Evolutionary conservation across 345 rosid species (phyloP), one percentile per base, ranked within the genome.

Genomic region (Firmiana major): DNA sequence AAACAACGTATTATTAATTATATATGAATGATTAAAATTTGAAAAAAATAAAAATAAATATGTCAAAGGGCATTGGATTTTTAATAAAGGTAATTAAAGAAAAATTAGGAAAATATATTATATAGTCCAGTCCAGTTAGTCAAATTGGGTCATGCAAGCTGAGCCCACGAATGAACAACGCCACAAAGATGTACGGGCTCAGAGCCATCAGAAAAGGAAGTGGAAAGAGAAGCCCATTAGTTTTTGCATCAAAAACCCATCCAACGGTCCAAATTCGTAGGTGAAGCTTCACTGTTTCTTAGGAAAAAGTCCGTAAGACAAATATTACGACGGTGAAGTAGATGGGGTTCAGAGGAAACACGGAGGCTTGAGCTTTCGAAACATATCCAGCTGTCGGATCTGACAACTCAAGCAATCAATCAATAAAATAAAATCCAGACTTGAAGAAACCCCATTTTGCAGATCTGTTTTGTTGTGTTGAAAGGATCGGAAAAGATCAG

Each of bases 341-440:
- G 53, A 45, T 12, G 12, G 53, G 24, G 55, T 45, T 24, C 40
- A 26, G 22, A 7, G 22, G 34, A 22, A 66, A 22, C 2, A 48
- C 38, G 1, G 15, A 9, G 13, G 59, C 43, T 46, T 48, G 53
- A 16, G 73, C 28, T 48, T 24, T 51, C 17, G 19, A 3, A 22
- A 54, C 57, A 46, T 9, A 45, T 40, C 40, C 40, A 69, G 59
- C 60, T 70, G 74, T 34, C 9, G 9, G 74, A 70, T 70, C 74
- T 70, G 59, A 49, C 5, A 26, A 70, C 43, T 17, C 43, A 17
- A 70, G 49, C 3, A 3, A n/a, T 26, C 24, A 0, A 26, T 17
- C n/a, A 45, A 3, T 45, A 5, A 22, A 8, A 49, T 28, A 49
- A 70, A 68, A 70, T 9, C 63, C 55, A 28, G 43, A 26, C 60